phyloP scores from a whole-genome alignment of 768 basidiomycete genomes.

The Naematelia aurantialba region DNA sequence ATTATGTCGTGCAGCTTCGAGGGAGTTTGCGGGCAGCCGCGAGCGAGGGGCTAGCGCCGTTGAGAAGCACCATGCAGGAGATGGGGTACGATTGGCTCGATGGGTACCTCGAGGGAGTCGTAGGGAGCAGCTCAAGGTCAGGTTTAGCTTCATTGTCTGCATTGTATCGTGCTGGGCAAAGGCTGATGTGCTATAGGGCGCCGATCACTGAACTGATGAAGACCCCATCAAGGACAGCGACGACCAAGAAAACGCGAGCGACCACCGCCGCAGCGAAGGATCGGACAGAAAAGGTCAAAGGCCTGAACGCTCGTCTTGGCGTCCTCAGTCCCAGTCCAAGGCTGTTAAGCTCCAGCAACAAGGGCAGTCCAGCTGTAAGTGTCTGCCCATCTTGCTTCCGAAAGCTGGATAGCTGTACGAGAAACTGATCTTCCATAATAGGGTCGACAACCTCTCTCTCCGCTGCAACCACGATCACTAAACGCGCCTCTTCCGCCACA shows the following conservation, averaged over 20 bases:
- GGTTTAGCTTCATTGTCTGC: neutral
- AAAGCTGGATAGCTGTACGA: neutral
- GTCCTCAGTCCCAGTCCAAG: slow-evolving; percentile 27
- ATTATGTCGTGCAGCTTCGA: slow-evolving; percentile 38
- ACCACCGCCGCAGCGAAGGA: slow-evolving; percentile 36
- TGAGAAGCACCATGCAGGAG: slow-evolving; percentile 38
- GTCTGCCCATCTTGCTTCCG: neutral
- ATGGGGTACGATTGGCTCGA: slow-evolving; percentile 48
- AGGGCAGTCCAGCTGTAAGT: slow-evolving; percentile 12
- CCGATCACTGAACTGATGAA: slow-evolving; percentile 45
- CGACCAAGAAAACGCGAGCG: slow-evolving; percentile 47
- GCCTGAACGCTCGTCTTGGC: slow-evolving; percentile 25
- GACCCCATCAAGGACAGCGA: slow-evolving; percentile 44
- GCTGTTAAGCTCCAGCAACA: slow-evolving; percentile 3
- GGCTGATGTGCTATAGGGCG: slow-evolving; percentile 15
- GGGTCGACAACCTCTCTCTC: slow-evolving; percentile 29
- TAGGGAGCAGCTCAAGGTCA: slow-evolving; percentile 25
- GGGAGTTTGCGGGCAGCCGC: slow-evolving; percentile 29
- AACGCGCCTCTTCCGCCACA: slow-evolving; percentile 18
- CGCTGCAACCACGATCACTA: slow-evolving; percentile 31
- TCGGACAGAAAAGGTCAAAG: slow-evolving; percentile 33
- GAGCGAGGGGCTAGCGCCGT: slow-evolving; percentile 20
- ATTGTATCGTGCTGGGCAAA: neutral
- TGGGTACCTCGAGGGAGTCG: slow-evolving; percentile 40
- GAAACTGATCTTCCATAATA: neutral